Conservation (phyloP, 2,329 filamentous ascomycete species). For the Conoideocrella luteorostrata region DNA sequence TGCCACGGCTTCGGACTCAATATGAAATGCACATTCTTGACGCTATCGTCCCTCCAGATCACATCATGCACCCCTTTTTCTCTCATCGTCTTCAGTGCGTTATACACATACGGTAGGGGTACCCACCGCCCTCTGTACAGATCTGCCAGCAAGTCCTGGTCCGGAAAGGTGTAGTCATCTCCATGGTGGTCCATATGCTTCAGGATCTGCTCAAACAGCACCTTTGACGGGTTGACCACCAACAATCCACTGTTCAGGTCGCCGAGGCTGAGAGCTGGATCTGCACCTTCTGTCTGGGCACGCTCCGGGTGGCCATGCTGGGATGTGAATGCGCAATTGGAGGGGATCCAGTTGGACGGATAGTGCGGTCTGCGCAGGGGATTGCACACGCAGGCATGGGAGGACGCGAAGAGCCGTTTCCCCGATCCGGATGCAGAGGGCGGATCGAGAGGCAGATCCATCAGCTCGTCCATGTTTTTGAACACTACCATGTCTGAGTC, state of each 20-base stretch:
- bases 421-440: not conserved
- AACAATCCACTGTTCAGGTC: slow-evolving; percentile 47
- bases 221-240: slow-evolving; percentile 46
- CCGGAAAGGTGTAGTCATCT: slow-evolving; percentile 48
- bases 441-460: slow-evolving; percentile 68
- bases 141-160: slow-evolving; percentile 52
- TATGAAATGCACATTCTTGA: slow-evolving; percentile 59
- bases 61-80: slow-evolving; percentile 44
- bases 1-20: slow-evolving; percentile 57
- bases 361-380: slow-evolving; percentile 74
- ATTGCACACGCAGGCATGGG: slow-evolving; percentile 83
- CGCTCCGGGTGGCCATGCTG: slow-evolving; percentile 41
- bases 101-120: slow-evolving; percentile 53
- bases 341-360: slow-evolving; percentile 59
- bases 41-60: slow-evolving; percentile 51
- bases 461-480: slow-evolving; percentile 86
- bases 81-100: slow-evolving; percentile 56
- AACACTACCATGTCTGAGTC: slow-evolving; percentile 84
- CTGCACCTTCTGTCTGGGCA: slow-evolving; percentile 39
- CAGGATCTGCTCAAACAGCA: slow-evolving; percentile 44
- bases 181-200: slow-evolving; percentile 42
- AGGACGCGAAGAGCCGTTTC: slow-evolving; percentile 61
- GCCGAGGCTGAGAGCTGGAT: slow-evolving; percentile 37
- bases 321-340: slow-evolving; percentile 52
- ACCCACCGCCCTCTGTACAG: slow-evolving; percentile 52